Evolutionary conservation across 805 yeast species (phyloP).

Genomic region (Kazachstania kunashirensis): DNA sequence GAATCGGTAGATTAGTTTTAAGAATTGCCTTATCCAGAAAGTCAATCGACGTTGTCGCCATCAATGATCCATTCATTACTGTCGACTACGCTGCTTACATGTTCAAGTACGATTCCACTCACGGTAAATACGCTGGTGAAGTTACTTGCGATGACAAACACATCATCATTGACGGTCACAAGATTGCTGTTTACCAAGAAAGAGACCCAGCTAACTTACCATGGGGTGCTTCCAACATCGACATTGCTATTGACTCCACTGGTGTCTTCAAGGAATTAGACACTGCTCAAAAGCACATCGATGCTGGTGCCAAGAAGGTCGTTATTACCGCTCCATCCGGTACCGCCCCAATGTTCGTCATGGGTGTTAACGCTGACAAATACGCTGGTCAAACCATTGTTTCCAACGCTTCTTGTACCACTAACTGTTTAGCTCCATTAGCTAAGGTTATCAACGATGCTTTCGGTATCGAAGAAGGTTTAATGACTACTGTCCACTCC

Average conservation of each 20-base stretch:
- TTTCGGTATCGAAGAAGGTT: constrained; percentile 64
- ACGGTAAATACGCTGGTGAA: constrained; percentile 53
- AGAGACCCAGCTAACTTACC: constrained; percentile 60
- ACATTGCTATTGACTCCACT: constrained; percentile 60
- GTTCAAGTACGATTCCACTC: constrained; percentile 70
- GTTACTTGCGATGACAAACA: constrained; percentile 44
- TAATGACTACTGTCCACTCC: constrained; percentile 68
- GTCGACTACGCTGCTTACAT: constrained; percentile 64
- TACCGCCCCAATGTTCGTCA: constrained; percentile 66
- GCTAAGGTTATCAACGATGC: constrained; percentile 58
- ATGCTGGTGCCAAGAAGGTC: constrained; percentile 68
- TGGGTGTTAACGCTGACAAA: constrained; percentile 57
- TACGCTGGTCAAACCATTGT: constrained; percentile 51
- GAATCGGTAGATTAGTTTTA: constrained; percentile 61
- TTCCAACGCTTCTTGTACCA: constrained; percentile 67
- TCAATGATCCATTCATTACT: constrained; percentile 62
- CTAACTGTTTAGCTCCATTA: constrained; percentile 67
- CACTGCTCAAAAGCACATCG: constrained; percentile 59
- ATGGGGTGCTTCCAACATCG: constrained; percentile 56
- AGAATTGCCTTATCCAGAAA: constrained; percentile 51
- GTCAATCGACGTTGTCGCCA: constrained; percentile 49
- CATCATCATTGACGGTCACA: constrained; percentile 45
- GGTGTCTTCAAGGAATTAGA: constrained; percentile 61
- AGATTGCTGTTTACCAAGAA: constrained; percentile 47
- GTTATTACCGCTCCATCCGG: constrained; percentile 64